Base-by-base conservation (phyloP, 192 early-diverging fungal genomes). In the Podila epicladia region DNA sequence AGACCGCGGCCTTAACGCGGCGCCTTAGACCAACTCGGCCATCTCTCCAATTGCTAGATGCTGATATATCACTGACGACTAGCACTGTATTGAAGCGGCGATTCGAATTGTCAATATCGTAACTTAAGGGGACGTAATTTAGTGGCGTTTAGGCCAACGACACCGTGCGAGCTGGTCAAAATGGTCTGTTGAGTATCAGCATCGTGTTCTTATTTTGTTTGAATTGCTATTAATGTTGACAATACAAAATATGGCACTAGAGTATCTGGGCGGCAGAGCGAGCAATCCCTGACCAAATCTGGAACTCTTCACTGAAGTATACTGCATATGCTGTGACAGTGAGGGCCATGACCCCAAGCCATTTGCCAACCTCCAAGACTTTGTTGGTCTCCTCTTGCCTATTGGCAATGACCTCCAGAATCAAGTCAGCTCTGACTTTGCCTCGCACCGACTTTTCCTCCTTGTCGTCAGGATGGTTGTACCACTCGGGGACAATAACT, bases 401-500 rank as follows among this genome's bases (percentile, higher is more conserved):
- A 8, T 11, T 26, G 5, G 17, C 48, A 17, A 31, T 33, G 17
- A 33, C 48, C 5, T 61, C 69, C 28, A 19, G 69, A 26, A 49
- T 26, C 3, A 60, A 11, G 3, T 53, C 41, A 17, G 29, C 22
- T 48, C 12, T 55, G 5, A 33, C 11, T 29, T 8, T 64, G 8
- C 26, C 53, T 19, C n/a, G 5, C 49, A 9, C 35, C 20, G 50
- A 32, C 28, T 65, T 32, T 32, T 64, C 55, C 9, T 55, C 37
- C 2, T 48, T 12, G 8, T 41, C 49, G 12, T 41, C n/a, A 22
- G 57, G 51, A 31, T 73, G 65, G 12, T 64, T 45, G 41, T 50
- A 65, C 77, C 77, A 80, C 26, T 80, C 77, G 12, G 77, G 77
- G 0, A 80, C 71, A 28, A 69, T 49, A 8, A 80, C 28, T 9